Evolutionary conservation across 2,329 filamentous ascomycete species (phyloP), one percentile per base, ranked within the genome.

Genomic region (Botryosphaeria agaves): DNA sequence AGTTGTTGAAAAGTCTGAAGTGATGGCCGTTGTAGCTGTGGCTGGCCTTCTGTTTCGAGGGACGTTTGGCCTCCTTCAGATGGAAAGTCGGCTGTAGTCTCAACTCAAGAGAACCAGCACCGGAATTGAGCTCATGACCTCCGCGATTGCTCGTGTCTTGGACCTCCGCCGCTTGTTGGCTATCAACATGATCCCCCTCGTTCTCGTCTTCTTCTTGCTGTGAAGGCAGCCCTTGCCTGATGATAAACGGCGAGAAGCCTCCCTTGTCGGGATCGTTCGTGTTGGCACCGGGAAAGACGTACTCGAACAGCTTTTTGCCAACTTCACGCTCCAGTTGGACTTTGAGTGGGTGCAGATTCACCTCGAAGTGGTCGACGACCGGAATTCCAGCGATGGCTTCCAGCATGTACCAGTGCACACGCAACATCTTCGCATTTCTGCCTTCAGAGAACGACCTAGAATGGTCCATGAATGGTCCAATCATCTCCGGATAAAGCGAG

Each of bases 371-470:
- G 42, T 95, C 87, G 64, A 98, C 82, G 18, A 98, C 85, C 1
- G 87, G 83, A 37, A 98, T 98, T 29, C 89, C 89, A 21, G 87
- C 89, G 51, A 98, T 94, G 5, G 89, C 85, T 56, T 98, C 89
- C 4, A 98, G 66, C 83, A 94, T 94, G 49, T 94, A 76, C 83
- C 91, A 98, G 49, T 92, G 89, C 8, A 99, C 81, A 19, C 78
- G 73, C 30, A 98, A 69, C 78, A 95, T 95, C 46, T 84, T 82
- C 27, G 69, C 66, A 36, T 78, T 72, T 31, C 64, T 58, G n/a
- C 64, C 54, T 27, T 71, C 65, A 18, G 64, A 61, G 39, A 48
- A 60, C 43, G 39, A 61, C 47, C 51, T 69, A 55, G 49, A 49
- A 20, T 70, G 67, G 36, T 92, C 79, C 14, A 78, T 59, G 45